phyloP scores from a whole-genome alignment of 495 filamentous ascomycete species.

The Neurospora sp. region DNA sequence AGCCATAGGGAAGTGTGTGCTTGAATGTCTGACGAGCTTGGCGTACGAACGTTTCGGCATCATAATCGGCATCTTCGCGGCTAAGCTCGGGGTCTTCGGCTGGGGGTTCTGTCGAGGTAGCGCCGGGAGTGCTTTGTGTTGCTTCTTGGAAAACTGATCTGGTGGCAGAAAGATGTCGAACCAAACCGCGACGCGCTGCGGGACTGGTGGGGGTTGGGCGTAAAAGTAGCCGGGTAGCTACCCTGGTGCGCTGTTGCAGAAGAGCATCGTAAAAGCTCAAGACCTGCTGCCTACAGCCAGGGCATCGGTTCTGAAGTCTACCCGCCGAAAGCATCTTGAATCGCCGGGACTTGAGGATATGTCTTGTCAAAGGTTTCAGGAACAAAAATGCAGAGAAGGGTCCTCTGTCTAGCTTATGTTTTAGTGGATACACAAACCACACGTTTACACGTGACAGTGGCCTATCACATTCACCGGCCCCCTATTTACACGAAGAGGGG shows the following conservation, averaged over 20 bases:
- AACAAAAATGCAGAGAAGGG: slow-evolving; percentile 1
- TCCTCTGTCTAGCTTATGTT: neutral
- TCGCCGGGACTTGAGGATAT: slow-evolving; percentile 4
- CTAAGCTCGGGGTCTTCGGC: slow-evolving; percentile 1
- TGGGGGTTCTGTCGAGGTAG: neutral
- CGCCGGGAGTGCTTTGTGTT: neutral
- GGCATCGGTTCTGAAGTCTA: slow-evolving; percentile 35
- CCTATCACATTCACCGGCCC: neutral
- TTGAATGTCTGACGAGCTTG: slow-evolving; percentile 65
- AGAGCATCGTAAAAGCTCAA: slow-evolving; percentile 34
- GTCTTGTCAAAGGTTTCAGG: neutral
- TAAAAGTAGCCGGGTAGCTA: slow-evolving; percentile 10
- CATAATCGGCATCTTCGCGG: slow-evolving; percentile 5
- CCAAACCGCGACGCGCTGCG: slow-evolving; percentile 4
- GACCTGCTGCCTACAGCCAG: slow-evolving; percentile 38
- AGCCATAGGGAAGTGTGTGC: slow-evolving; percentile 63
- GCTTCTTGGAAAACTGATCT: slow-evolving; percentile 15
- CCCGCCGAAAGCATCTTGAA: slow-evolving; percentile 36
- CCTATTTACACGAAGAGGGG: neutral
- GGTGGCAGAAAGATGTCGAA: slow-evolving; percentile 32
- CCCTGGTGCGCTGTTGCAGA: slow-evolving; percentile 15
- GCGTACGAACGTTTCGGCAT: slow-evolving; percentile 55
- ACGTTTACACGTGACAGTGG: neutral
- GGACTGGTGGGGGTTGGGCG: slow-evolving; percentile 2
- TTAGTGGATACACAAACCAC: neutral